phyloP scores from a whole-genome alignment of 2,329 filamentous ascomycete species.

The Alternaria gaisen region DNA sequence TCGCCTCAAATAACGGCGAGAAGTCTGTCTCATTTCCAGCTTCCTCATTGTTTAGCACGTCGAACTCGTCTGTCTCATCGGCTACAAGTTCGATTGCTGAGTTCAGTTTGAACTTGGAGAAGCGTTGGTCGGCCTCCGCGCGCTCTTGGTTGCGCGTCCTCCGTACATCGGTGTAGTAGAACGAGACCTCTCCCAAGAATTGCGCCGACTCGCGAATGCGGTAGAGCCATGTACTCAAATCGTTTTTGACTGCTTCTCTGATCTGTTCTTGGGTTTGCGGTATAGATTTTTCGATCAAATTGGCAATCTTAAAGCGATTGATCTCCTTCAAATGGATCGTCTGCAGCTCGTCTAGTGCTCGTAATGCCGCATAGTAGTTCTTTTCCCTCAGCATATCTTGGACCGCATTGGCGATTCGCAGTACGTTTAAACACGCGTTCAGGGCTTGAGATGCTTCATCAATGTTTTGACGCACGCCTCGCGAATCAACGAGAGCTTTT shows the following conservation, averaged over 20 bases:
- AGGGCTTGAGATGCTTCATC: constrained; percentile 89
- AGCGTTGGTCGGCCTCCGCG: constrained; percentile 75
- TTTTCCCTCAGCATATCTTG: constrained; percentile 92
- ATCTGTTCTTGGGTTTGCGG: constrained; percentile 92
- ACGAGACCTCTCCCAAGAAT: constrained; percentile 93
- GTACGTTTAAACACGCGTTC: constrained; percentile 88
- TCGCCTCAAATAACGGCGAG: constrained; percentile 88
- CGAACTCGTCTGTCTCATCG: constrained; percentile 94
- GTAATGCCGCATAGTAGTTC: constrained; percentile 93
- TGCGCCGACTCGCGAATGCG: constrained; percentile 95
- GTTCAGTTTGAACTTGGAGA: constrained; percentile 88
- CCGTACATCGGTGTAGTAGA: constrained; percentile 93
- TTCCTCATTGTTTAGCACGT: constrained; percentile 88
- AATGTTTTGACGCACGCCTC: constrained; percentile 92
- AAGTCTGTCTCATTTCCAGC: constrained; percentile 90
- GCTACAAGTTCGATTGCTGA: constrained; percentile 95
- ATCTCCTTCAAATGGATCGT: constrained; percentile 96
- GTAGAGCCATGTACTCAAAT: constrained; percentile 96
- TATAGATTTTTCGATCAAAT: constrained; percentile 95
- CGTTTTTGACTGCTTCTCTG: constrained; percentile 94
- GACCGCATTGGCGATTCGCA: constrained; percentile 91
- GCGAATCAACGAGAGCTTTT: constrained; percentile 89
- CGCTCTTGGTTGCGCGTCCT: constrained; percentile 84
- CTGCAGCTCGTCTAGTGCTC: constrained; percentile 92
- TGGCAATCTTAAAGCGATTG: constrained; percentile 92